Evolutionary conservation across 305 asterid genomes (phyloP).

Genomic region (Fraxinus angustifolia): DNA sequence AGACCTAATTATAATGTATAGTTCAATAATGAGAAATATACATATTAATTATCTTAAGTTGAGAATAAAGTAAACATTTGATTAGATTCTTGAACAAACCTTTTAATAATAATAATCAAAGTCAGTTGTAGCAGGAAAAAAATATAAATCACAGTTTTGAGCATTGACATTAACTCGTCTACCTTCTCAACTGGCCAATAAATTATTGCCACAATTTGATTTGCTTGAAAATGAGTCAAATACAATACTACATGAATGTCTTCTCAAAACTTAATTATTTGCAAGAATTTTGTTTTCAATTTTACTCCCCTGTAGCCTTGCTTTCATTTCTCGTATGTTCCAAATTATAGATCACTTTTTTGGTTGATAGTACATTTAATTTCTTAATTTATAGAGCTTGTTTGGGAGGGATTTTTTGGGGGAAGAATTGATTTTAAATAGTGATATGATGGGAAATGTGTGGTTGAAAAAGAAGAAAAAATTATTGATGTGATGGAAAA

Average conservation of each 20-base stretch:
- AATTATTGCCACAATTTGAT: background rate
- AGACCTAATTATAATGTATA: background rate
- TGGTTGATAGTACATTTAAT: no score
- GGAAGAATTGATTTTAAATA: no score
- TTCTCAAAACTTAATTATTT: background rate
- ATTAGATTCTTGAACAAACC: background rate
- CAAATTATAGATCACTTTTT: no score
- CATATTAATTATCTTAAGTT: background rate
- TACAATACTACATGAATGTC: background rate
- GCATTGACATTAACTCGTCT: slow-evolving; percentile 21
- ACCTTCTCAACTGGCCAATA: slow-evolving; percentile 21
- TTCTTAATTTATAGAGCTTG: no score
- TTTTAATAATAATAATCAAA: background rate
- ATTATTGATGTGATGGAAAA: no score
- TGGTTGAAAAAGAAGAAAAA: no score
- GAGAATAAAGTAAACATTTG: background rate
- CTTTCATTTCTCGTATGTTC: no score
- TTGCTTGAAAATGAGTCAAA: background rate
- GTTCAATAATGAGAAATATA: background rate
- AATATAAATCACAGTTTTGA: slow-evolving; percentile 5
- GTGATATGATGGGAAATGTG: no score
- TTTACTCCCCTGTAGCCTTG: no score
- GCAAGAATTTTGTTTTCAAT: background rate
- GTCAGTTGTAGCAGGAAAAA: background rate
- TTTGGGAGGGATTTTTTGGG: no score